These are phyloP conservation scores for Picea engelmannii DNA, from an alignment of 83 land plant genomes.

Conservation along the genomic window DNA sequence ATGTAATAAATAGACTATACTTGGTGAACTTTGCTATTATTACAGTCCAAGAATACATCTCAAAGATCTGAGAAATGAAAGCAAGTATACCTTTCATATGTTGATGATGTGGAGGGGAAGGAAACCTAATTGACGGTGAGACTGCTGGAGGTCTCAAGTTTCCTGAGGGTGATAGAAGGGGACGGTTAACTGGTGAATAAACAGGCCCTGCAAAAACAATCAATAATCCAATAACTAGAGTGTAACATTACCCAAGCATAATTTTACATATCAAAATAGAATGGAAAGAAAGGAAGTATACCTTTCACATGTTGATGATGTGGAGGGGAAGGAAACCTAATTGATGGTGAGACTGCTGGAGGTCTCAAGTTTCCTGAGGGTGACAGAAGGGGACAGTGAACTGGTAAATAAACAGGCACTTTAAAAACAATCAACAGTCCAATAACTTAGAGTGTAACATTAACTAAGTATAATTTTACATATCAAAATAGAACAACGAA, in stretches of 20 bases:
- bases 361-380: background rate
- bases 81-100: no score
- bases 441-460: background rate
- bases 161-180: slow-evolving; percentile 1
- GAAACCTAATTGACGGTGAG: slow-evolving; percentile 1
- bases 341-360: slow-evolving; percentile 12
- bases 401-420: slow-evolving; percentile 3
- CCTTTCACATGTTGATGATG: background rate
- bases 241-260: background rate
- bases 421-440: background rate
- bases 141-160: slow-evolving; percentile 8
- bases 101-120: background rate
- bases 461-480: background rate
- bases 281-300: background rate
- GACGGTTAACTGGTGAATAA: slow-evolving; percentile 11
- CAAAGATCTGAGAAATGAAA: no score
- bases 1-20: background rate
- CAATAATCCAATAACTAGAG: background rate
- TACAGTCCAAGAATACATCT: no score
- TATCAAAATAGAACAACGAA: background rate
- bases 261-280: background rate
- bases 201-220: slow-evolving; percentile 15
- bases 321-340: background rate
- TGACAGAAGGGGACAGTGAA: background rate
- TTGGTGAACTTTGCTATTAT: no score